Conservation (phyloP, 768 basidiomycete species). For the Pisolithus albus region DNA sequence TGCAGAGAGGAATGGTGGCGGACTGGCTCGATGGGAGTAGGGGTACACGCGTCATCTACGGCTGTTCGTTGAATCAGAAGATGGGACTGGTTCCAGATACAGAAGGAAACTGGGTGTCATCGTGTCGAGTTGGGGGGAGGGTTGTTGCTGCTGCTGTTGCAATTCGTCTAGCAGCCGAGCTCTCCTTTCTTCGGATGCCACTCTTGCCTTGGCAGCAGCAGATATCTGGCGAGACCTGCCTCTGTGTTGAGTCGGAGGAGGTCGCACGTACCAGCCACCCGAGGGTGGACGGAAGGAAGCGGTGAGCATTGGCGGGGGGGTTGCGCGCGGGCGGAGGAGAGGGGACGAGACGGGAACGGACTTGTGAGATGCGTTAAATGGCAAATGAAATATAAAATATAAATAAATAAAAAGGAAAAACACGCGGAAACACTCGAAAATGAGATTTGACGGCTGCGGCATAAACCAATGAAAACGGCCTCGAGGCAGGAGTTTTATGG, state of each 20-base stretch:
- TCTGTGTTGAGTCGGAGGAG: slow-evolving; percentile 25
- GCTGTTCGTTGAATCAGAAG: background rate
- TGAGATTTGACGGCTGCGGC: slow-evolving; percentile 5
- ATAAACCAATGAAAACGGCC: slow-evolving; percentile 4
- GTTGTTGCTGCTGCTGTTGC: slow-evolving; percentile 9
- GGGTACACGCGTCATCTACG: background rate
- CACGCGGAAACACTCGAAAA: slow-evolving; percentile 3
- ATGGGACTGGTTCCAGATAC: background rate
- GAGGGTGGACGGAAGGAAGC: slow-evolving; percentile 18
- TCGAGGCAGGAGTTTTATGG: slow-evolving; percentile 15
- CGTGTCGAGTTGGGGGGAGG: background rate
- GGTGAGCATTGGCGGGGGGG: slow-evolving; percentile 19
- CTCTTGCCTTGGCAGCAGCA: slow-evolving; percentile 35
- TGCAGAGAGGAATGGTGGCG: slow-evolving; percentile 4
- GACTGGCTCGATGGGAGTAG: background rate
- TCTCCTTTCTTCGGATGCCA: slow-evolving; percentile 37
- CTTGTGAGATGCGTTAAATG: slow-evolving; percentile 11
- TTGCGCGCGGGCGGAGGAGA: background rate
- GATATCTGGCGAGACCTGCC: slow-evolving; percentile 40
- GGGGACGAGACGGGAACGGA: slow-evolving; percentile 6
- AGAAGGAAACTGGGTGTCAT: background rate
- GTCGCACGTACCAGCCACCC: slow-evolving; percentile 17
- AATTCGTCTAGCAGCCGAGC: background rate
- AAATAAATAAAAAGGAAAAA: background rate
- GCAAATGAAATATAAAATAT: slow-evolving; percentile 1